phyloP scores from a whole-genome alignment of 163 green algal genomes.

The Chlamydomonas reinhardtii region DNA sequence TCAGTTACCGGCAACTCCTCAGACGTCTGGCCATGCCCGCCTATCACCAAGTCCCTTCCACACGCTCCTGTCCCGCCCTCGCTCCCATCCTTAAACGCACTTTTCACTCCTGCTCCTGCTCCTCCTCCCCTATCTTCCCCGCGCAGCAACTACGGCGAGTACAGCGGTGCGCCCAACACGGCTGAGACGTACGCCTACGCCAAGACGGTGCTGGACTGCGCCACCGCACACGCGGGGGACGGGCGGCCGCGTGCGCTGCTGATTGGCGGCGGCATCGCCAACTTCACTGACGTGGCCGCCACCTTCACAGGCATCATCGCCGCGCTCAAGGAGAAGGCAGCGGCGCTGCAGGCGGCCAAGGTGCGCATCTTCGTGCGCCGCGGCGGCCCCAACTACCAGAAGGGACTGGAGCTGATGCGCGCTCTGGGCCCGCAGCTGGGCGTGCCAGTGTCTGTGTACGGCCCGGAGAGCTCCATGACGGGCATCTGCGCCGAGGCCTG shows the following conservation, averaged over 20 bases:
- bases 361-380: conserved; percentile 91
- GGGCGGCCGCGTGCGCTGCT: conserved; percentile 84
- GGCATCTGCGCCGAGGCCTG: conserved; percentile 91
- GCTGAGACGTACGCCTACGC: conserved; percentile 88
- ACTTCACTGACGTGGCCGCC: conserved; percentile 96
- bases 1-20: too few relatives aligned
- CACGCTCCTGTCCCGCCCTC: too few relatives aligned
- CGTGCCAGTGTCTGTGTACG: conserved; percentile 81
- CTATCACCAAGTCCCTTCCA: too few relatives aligned
- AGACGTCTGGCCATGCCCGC: background rate
- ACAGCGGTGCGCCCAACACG: conserved; percentile 87
- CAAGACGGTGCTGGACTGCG: conserved; percentile 82
- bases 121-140: too few relatives aligned
- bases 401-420: conserved; percentile 87
- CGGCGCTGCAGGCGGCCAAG: conserved; percentile 69
- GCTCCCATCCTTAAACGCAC: too few relatives aligned
- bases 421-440: conserved; percentile 77
- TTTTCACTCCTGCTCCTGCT: too few relatives aligned
- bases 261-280: conserved; percentile 95
- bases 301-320: conserved; percentile 96
- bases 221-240: conserved; percentile 78
- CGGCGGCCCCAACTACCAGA: conserved; percentile 93
- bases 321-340: conserved; percentile 70
- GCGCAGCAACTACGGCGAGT: conserved; percentile 94
- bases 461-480: conserved; percentile 93